A percentile compares a stretch with the other conserved stretches of the same genome.
These are phyloP conservation scores for Suillus luteus DNA, from an alignment of 768 basidiomycete species.

Conservation along the genomic window DNA sequence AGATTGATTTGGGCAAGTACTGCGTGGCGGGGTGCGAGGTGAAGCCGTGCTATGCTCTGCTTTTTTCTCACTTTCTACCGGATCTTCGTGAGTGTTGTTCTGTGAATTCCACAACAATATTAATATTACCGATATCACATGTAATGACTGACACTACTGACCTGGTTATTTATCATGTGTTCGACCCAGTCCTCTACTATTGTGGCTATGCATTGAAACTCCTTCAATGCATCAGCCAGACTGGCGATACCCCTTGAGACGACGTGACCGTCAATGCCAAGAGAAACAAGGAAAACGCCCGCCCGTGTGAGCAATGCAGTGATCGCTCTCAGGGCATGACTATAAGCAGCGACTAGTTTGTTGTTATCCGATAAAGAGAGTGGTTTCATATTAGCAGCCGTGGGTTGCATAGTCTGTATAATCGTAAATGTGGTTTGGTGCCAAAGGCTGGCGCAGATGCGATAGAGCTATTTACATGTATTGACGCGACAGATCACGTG, in stretches of 20 bases:
- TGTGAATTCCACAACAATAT: background rate
- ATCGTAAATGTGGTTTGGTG: background rate
- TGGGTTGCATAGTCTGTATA: background rate
- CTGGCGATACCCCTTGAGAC: background rate
- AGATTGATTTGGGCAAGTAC: background rate
- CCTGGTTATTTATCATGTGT: background rate
- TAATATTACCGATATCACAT: background rate
- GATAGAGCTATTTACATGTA: background rate
- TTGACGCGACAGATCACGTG: constrained; percentile 10
- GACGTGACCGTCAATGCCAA: background rate
- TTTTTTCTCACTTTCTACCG: background rate
- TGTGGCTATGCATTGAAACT: background rate
- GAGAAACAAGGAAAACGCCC: background rate
- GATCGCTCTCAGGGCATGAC: background rate
- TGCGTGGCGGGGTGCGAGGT: background rate
- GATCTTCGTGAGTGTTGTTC: background rate
- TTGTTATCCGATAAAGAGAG: background rate
- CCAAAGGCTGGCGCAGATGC: background rate
- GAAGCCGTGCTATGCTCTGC: too few relatives aligned
- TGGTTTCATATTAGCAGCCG: background rate
- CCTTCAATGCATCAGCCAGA: background rate
- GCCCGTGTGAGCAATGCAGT: background rate
- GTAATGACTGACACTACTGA: background rate
- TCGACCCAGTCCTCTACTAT: background rate
- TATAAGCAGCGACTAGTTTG: constrained; percentile 4